Evolutionary conservation across 495 filamentous ascomycete species (phyloP), one percentile per base, ranked within the genome.

Genomic region (Aspergillus egyptiacus): DNA sequence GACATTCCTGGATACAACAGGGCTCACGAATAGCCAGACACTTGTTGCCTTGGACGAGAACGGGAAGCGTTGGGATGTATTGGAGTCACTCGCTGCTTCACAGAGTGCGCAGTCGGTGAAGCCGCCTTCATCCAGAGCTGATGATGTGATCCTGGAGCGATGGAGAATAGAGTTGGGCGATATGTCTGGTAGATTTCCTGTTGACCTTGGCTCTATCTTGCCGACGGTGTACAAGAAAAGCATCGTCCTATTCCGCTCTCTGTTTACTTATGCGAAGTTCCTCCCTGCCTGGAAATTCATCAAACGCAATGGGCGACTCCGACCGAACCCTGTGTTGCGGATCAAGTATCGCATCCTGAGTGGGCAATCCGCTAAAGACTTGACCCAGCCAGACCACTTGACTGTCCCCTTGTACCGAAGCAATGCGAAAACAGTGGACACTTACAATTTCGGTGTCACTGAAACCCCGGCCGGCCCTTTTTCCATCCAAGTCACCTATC

Each of bases 181-280:
- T 53, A 64, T 76, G 13, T 64, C 72, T n/a, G 72, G 74, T 39
- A 61, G 69, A 32, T 63, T 73, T 22, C 75, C 81, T 13, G 55
- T 58, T 25, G 87, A 93, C 54, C 78, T 89, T 55, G 80, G 75
- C 27, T 73, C 80, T 24, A 78, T 79, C 15, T 71, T 96, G 38
- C 89, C 93, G 4, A 91, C 87, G 18, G 82, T 93, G 50, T 98
- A 98, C 73, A 98, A 97, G 71, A 89, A 91, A 69, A 84, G 82
- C 57, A 93, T 98, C 51, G 84, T 97, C 46, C 78, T 97, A 52
- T 96, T 97, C 67, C 79, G 94, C 49, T 90, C 89, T 7, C 75
- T 98, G n/a, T 96, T 89, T 65, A 76, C 88, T 11, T 86, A 84
- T 43, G 79, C 87, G 20, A 86, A 85, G 55, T 77, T 96, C 47